A percentile compares a stretch with the other conserved stretches of the same genome.
Conservation (phyloP, 2,329 filamentous ascomycete species). For the Nemania sp. region DNA sequence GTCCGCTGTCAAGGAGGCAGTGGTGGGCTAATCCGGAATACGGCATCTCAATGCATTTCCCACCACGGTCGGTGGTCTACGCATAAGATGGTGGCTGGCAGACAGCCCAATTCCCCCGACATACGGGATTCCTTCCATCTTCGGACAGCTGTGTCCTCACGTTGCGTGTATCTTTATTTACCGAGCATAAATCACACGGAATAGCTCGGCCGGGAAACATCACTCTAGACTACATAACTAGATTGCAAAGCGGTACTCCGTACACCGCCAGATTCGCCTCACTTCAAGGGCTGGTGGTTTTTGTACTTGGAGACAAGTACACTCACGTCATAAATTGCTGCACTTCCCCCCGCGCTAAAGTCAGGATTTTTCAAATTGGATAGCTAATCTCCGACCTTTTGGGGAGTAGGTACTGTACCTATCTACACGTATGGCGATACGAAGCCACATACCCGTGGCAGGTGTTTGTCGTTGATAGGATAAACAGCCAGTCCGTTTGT, state of each 20-base stretch:
- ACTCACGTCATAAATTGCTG: background rate
- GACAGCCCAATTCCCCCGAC: constrained; percentile 4
- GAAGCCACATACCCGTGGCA: background rate
- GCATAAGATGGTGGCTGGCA: background rate
- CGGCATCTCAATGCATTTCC: constrained; percentile 23
- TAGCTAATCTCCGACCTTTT: constrained; percentile 3
- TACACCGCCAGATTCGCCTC: constrained; percentile 17
- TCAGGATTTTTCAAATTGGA: constrained; percentile 7
- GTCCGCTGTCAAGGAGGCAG: constrained; percentile 6
- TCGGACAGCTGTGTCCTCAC: background rate
- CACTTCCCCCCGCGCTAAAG: background rate
- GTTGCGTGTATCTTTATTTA: background rate
- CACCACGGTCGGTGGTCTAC: constrained; percentile 17
- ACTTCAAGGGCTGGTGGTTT: constrained; percentile 5
- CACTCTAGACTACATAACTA: constrained; percentile 7
- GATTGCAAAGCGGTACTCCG: background rate
- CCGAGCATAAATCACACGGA: background rate
- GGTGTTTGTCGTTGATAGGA: constrained; percentile 9
- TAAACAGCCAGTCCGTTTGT: background rate
- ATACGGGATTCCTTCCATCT: constrained; percentile 18
- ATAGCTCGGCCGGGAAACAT: constrained; percentile 17
- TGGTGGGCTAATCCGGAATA: constrained; percentile 1
- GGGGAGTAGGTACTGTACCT: no score
- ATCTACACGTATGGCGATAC: background rate
- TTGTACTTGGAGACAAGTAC: background rate